These are phyloP conservation scores for Suillus spraguei DNA, from an alignment of 768 basidiomycete genomes.

Conservation along the genomic window DNA sequence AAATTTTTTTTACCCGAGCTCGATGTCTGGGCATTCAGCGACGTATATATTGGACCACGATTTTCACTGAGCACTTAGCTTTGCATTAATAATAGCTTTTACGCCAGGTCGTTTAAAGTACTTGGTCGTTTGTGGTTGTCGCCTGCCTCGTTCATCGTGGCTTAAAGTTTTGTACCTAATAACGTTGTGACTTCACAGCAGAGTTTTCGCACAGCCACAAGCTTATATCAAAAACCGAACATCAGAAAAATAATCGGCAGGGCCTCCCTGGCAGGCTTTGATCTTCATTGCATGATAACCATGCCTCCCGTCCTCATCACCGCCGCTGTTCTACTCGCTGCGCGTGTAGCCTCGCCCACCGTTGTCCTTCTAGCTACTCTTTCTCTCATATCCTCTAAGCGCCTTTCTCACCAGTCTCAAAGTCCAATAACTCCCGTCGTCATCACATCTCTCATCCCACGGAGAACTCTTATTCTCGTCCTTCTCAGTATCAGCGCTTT, in stretches of 20 bases:
- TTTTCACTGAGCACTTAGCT: not conserved
- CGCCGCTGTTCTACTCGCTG: conserved; percentile 48
- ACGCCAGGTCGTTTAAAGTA: not conserved
- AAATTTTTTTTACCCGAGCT: not conserved
- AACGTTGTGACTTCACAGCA: not conserved
- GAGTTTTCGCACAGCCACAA: not conserved
- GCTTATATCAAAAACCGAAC: conserved; percentile 1
- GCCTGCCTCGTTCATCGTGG: not conserved
- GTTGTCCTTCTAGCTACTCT: conserved; percentile 63
- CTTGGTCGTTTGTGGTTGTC: not conserved
- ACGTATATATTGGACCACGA: not conserved
- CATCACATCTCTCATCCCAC: conserved; percentile 70
- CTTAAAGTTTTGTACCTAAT: not conserved
- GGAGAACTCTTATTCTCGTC: conserved; percentile 72
- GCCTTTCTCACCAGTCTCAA: conserved; percentile 41
- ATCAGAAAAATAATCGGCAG: not conserved
- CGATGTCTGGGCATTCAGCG: not conserved
- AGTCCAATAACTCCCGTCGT: conserved; percentile 80
- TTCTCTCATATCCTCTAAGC: conserved; percentile 56
- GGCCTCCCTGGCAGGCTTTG: not conserved
- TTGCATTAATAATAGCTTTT: not conserved
- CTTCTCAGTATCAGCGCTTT: conserved; percentile 70
- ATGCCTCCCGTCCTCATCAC: not conserved
- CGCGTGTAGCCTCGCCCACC: conserved; percentile 70
- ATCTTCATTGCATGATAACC: not conserved